These are phyloP conservation scores for Grammothele lineata DNA, from an alignment of 768 basidiomycete species.

Conservation along the genomic window DNA sequence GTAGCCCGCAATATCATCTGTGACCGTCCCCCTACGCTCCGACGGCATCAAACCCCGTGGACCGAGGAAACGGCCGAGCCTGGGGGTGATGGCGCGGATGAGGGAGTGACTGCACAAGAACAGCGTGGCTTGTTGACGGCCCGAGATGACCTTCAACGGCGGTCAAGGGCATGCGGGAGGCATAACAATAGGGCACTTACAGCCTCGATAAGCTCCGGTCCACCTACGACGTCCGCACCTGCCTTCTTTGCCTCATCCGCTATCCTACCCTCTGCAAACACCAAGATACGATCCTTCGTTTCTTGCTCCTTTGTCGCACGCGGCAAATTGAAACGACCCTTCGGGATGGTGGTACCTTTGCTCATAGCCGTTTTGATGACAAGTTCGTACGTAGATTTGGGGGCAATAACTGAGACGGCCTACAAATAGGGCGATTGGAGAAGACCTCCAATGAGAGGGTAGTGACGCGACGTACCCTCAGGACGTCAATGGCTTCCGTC, in stretches of 20 bases:
- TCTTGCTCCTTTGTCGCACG: constrained; percentile 68
- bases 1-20: constrained; percentile 81
- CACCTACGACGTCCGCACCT: constrained; percentile 90
- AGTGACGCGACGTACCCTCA: constrained; percentile 48
- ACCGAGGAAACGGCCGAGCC: constrained; percentile 73
- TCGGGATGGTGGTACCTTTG: constrained; percentile 78
- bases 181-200: constrained; percentile 41
- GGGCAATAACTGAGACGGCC: constrained; percentile 81
- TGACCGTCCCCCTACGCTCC: constrained; percentile 90
- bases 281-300: constrained; percentile 72
- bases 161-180: neutral
- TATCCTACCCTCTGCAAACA: constrained; percentile 83
- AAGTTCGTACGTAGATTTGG: constrained; percentile 75
- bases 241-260: constrained; percentile 82
- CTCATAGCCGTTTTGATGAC: constrained; percentile 75
- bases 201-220: constrained; percentile 81
- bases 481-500: constrained; percentile 59
- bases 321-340: constrained; percentile 85
- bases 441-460: neutral
- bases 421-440: constrained; percentile 25
- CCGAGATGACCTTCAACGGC: constrained; percentile 61
- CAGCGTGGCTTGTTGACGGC: constrained; percentile 74
- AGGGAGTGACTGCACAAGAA: constrained; percentile 82
- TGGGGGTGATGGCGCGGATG: constrained; percentile 72
- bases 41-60: constrained; percentile 96